A percentile compares a stretch with the other conserved stretches of the same genome.
These are phyloP conservation scores for Linnemannia exigua DNA, from an alignment of 192 early-diverging fungal genomes.

Conservation along the genomic window DNA sequence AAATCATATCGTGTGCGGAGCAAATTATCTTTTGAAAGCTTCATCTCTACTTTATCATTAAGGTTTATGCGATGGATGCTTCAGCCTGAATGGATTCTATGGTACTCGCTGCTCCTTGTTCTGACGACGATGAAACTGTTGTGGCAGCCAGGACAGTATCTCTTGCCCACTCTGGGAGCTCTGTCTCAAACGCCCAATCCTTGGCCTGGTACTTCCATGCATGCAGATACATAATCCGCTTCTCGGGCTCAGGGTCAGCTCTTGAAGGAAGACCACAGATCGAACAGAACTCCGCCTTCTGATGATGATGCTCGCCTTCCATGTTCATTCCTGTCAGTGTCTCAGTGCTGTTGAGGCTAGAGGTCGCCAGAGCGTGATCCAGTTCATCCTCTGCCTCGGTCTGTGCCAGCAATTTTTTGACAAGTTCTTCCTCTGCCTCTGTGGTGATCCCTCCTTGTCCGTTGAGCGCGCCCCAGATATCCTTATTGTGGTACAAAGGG, in stretches of 20 bases:
- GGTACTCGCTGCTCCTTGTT: neutral
- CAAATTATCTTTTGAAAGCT: neutral
- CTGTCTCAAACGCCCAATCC: constrained; percentile 85
- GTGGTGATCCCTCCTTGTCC: constrained; percentile 66
- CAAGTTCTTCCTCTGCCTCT: constrained; percentile 34
- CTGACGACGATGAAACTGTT: neutral
- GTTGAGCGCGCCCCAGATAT: constrained; percentile 76
- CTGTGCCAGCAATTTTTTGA: constrained; percentile 44
- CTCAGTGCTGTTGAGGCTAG: constrained; percentile 23
- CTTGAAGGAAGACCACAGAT: constrained; percentile 71
- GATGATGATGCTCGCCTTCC: neutral
- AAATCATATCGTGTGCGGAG: neutral
- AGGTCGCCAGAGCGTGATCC: constrained; percentile 21
- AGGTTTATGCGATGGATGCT: neutral
- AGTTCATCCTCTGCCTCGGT: constrained; percentile 41
- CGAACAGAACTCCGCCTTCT: constrained; percentile 60
- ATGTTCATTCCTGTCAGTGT: constrained; percentile 11
- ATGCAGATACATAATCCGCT: constrained; percentile 92
- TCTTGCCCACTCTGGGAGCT: constrained; percentile 85
- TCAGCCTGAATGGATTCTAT: neutral
- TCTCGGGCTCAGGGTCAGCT: constrained; percentile 79
- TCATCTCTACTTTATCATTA: neutral
- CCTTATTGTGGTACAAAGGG: constrained; percentile 85
- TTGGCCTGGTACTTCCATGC: constrained; percentile 85
- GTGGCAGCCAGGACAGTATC: constrained; percentile 24